Conservation (phyloP, 441 rosid genomes). For the Populus hybrid region DNA sequence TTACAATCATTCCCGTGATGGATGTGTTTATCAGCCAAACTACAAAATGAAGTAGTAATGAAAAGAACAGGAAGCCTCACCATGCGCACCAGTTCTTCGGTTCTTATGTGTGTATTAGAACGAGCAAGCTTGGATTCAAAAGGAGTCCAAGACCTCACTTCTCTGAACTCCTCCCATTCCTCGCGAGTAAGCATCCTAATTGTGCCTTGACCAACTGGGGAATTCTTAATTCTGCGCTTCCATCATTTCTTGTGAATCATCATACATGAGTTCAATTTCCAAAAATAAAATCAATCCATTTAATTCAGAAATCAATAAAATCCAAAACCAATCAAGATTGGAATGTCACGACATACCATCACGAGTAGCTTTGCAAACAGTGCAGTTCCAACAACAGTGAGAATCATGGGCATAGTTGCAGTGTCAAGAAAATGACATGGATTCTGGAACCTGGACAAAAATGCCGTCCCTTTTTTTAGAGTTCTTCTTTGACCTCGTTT, state of each 20-base stretch:
- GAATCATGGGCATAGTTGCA: slow-evolving; percentile 73
- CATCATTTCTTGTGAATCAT: too few relatives aligned
- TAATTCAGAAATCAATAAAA: background rate
- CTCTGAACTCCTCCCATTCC: too few relatives aligned
- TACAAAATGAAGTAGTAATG: background rate
- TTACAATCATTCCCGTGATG: background rate
- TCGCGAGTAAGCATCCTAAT: too few relatives aligned
- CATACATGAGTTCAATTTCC: background rate
- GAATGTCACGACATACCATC: slow-evolving; percentile 51
- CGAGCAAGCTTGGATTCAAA: slow-evolving; percentile 96
- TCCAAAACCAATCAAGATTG: background rate
- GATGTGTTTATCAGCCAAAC: background rate
- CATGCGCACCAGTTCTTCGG: slow-evolving; percentile 63
- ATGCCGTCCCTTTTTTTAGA: slow-evolving; percentile 53
- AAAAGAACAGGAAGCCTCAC: slow-evolving; percentile 29
- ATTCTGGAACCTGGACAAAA: slow-evolving; percentile 79
- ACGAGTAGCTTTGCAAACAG: slow-evolving; percentile 64
- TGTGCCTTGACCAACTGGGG: too few relatives aligned
- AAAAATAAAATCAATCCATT: background rate
- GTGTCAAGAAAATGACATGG: slow-evolving; percentile 63
- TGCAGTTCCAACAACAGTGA: slow-evolving; percentile 37
- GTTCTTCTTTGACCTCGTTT: slow-evolving; percentile 48
- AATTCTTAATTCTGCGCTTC: too few relatives aligned
- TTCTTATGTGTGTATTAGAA: slow-evolving; percentile 76
- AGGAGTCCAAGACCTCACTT: slow-evolving; percentile 61